Evolutionary conservation across 2,329 filamentous ascomycete genomes (phyloP).

Genomic region (Xylaria sp.): DNA sequence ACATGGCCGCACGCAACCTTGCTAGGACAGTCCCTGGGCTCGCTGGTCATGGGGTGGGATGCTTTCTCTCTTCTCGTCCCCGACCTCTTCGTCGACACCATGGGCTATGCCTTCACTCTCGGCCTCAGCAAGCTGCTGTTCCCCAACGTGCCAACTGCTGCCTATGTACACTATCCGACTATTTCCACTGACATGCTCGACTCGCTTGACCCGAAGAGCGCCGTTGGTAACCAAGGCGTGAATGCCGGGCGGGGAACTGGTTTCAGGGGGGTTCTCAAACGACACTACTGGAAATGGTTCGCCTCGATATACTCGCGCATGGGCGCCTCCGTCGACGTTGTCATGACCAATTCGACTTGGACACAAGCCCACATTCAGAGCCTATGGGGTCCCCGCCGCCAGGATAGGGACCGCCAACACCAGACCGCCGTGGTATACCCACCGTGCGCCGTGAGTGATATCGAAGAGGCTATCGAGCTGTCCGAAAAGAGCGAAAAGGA

Average conservation of each 20-base stretch:
- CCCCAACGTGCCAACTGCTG: constrained; percentile 80
- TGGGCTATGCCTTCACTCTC: constrained; percentile 95
- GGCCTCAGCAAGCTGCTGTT: constrained; percentile 87
- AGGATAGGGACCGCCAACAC: constrained; percentile 56
- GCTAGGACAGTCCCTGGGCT: constrained; percentile 92
- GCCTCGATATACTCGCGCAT: constrained; percentile 84
- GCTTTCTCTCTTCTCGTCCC: constrained; percentile 92
- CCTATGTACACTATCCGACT: constrained; percentile 97
- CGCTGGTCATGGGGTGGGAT: constrained; percentile 87
- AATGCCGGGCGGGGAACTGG: constrained; percentile 87
- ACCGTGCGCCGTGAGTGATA: constrained; percentile 87
- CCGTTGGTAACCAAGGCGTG: constrained; percentile 73
- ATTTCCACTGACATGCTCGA: constrained; percentile 98
- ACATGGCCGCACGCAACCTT: constrained; percentile 95
- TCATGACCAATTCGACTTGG: constrained; percentile 98
- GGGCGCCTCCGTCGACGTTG: constrained; percentile 85
- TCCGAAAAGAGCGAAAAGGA: constrained; percentile 73
- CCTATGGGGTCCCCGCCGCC: constrained; percentile 76
- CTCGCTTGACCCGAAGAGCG: constrained; percentile 74
- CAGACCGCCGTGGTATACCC: constrained; percentile 86
- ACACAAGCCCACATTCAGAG: constrained; percentile 84
- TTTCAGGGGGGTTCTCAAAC: constrained; percentile 76
- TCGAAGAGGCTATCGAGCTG: constrained; percentile 79
- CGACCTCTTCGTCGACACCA: constrained; percentile 95
- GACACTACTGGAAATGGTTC: constrained; percentile 87